These are phyloP conservation scores for Lecanicillium sp. DNA, from an alignment of 2,329 filamentous ascomycete genomes.

Conservation along the genomic window DNA sequence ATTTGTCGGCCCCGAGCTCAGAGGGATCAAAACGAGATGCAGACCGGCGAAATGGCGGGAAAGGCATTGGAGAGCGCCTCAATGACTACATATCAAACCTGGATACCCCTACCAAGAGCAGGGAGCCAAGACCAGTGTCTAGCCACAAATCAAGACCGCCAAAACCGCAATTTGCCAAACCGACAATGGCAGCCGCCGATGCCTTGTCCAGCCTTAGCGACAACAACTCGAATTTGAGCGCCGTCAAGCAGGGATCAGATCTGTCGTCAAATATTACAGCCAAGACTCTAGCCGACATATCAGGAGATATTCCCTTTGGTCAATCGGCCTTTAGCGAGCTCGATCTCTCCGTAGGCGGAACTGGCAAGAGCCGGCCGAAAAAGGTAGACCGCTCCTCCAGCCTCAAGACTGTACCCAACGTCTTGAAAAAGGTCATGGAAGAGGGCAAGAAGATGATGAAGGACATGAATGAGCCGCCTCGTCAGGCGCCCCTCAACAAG, in stretches of 20 bases:
- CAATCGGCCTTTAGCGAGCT: conserved; percentile 61
- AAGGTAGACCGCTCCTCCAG: conserved; percentile 48
- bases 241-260: conserved; percentile 21
- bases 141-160: conserved; percentile 12
- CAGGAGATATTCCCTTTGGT: conserved; percentile 53
- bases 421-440: conserved; percentile 56
- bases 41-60: background rate
- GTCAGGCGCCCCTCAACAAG: conserved; percentile 41
- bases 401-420: conserved; percentile 53
- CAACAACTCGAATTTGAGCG: conserved; percentile 19
- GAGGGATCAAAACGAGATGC: conserved; percentile 5
- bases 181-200: conserved; percentile 11
- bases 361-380: conserved; percentile 33
- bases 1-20: conserved; percentile 5
- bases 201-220: conserved; percentile 21
- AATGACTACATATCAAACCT: conserved; percentile 22
- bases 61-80: conserved; percentile 5
- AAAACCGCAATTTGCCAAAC: background rate
- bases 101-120: conserved; percentile 31
- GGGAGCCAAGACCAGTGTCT: conserved; percentile 16
- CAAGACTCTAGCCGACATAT: conserved; percentile 49
- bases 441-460: conserved; percentile 59
- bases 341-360: conserved; percentile 44
- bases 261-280: conserved; percentile 29
- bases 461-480: conserved; percentile 49